Evolutionary conservation across 75 land plant genomes (phyloP).

Genomic region (Selaginella tamariscina): DNA sequence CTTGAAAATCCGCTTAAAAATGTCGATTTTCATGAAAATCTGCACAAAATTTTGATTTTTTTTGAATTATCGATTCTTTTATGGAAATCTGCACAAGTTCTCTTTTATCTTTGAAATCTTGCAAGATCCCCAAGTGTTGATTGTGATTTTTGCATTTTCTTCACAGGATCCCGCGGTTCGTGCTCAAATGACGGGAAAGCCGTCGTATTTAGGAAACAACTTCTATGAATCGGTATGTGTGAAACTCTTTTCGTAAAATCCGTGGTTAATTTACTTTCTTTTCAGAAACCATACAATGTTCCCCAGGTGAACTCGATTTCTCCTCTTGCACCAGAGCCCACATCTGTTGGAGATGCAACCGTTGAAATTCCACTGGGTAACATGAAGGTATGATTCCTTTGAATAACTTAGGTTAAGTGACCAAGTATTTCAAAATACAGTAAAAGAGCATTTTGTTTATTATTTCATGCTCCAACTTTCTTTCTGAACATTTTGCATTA

Average conservation of each 20-base stretch:
- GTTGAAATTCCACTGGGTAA: conserved; percentile 70
- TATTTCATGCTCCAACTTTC: not conserved
- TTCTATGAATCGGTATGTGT: conserved; percentile 4
- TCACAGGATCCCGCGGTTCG: not conserved
- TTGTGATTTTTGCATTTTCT: not conserved
- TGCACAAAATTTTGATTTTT: no score
- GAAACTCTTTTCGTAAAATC: not conserved
- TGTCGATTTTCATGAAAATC: no score
- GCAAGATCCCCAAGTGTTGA: no score
- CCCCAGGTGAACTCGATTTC: conserved; percentile 62
- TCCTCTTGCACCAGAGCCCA: conserved; percentile 77
- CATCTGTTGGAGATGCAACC: conserved; percentile 40
- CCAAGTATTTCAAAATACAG: not conserved
- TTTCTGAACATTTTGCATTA: not conserved
- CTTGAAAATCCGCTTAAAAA: no score
- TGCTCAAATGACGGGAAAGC: conserved; percentile 13
- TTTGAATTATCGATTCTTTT: no score
- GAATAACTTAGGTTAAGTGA: not conserved
- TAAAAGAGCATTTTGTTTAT: not conserved
- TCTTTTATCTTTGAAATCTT: no score
- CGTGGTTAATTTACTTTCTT: not conserved
- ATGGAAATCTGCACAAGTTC: no score
- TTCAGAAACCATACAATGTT: conserved; percentile 23
- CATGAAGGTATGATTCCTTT: conserved; percentile 41
- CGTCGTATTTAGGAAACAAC: not conserved